Evolutionary conservation across 108 stramenopile species (phyloP).

Genomic region (Parmales sp.): DNA sequence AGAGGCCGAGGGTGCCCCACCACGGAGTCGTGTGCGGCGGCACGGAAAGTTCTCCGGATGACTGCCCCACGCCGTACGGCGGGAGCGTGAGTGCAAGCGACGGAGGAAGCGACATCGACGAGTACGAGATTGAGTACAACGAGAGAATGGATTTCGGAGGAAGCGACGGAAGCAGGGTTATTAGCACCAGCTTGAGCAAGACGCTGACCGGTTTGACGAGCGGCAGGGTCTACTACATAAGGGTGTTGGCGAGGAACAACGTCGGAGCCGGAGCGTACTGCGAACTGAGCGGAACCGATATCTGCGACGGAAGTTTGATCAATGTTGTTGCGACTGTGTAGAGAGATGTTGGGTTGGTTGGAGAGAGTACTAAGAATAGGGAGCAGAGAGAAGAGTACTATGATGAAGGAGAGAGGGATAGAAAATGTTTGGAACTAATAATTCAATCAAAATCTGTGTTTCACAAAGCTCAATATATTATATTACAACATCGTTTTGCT

Average conservation of each 20-base stretch:
- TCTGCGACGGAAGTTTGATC: too few relatives aligned
- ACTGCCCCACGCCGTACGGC: conserved; percentile 59
- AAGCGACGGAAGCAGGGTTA: conserved; percentile 22
- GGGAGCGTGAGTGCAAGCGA: conserved; percentile 42
- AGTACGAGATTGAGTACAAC: conserved; percentile 61
- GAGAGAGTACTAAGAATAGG: too few relatives aligned
- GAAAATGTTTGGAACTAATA: too few relatives aligned
- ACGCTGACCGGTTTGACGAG: conserved; percentile 25
- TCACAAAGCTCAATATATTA: too few relatives aligned
- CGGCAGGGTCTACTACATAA: conserved; percentile 40
- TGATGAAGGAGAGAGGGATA: too few relatives aligned
- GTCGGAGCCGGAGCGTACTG: conserved; percentile 37
- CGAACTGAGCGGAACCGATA: too few relatives aligned
- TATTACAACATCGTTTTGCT: too few relatives aligned
- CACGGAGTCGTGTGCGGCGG: conserved; percentile 62
- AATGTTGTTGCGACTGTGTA: too few relatives aligned
- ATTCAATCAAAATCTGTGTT: too few relatives aligned
- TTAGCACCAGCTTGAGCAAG: conserved; percentile 10
- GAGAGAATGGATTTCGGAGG: conserved; percentile 40
- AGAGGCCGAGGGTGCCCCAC: conserved; percentile 49
- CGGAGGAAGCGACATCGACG: conserved; percentile 52
- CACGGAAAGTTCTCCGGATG: conserved; percentile 17
- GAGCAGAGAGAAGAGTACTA: too few relatives aligned
- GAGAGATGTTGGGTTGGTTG: too few relatives aligned
- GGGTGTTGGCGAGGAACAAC: conserved; percentile 51